A percentile compares a stretch with the other conserved stretches of the same genome.
Conservation (phyloP, 768 basidiomycete species). For the Mrakia blollopis region DNA sequence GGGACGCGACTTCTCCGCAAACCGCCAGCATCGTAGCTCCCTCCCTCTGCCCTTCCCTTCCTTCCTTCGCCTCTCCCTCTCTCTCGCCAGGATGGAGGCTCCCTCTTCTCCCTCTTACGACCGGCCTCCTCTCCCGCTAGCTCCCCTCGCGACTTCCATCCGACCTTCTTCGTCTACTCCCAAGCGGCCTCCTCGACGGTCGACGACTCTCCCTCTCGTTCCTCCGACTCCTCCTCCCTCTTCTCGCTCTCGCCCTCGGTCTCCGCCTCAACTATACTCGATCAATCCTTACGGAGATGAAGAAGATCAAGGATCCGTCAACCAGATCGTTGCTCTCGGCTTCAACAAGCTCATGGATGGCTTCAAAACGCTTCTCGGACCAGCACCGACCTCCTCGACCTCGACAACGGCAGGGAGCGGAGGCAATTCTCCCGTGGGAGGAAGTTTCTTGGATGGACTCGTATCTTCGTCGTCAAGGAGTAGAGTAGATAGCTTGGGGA, state of each 20-base stretch:
- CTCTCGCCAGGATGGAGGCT: too few species aligned
- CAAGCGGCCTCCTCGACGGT: background rate
- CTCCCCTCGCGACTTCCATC: too few species aligned
- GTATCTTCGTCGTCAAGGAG: background rate
- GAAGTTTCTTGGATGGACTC: background rate
- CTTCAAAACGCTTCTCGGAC: background rate
- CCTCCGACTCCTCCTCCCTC: background rate
- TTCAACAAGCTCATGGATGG: conserved; percentile 8
- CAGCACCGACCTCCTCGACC: background rate
- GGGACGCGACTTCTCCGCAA: too few species aligned
- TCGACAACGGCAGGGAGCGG: background rate
- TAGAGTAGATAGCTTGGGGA: background rate
- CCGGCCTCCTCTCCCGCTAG: too few species aligned
- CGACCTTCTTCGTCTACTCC: too few species aligned
- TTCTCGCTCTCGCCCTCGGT: background rate
- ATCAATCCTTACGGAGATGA: conserved; percentile 19
- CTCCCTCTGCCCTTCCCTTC: too few species aligned
- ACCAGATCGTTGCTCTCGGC: background rate
- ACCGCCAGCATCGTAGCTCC: too few species aligned
- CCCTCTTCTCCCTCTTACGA: too few species aligned
- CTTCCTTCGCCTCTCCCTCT: too few species aligned
- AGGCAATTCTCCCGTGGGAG: background rate
- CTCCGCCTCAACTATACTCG: background rate
- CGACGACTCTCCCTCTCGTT: background rate
- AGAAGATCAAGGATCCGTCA: background rate